Conservation (phyloP, 495 filamentous ascomycete genomes). For the Peziza echinospora region DNA sequence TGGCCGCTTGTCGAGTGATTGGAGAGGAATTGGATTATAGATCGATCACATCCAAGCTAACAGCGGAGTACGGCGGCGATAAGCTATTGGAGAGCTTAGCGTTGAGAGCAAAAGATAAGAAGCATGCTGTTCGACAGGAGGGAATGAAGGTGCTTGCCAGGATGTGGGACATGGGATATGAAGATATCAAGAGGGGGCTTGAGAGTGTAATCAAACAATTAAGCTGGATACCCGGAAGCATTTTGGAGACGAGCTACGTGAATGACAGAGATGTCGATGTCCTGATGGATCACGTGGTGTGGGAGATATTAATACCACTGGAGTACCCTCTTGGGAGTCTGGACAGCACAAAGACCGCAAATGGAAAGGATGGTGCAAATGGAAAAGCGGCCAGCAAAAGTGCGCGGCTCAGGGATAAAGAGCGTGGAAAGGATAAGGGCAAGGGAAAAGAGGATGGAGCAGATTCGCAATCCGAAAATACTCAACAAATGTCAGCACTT, state of each 20-base stretch:
- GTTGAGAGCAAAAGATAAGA: conserved; percentile 73
- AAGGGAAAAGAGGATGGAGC: conserved; percentile 19
- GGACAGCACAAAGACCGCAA: conserved; percentile 4
- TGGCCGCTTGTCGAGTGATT: conserved; percentile 66
- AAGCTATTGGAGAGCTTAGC: conserved; percentile 50
- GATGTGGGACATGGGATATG: conserved; percentile 77
- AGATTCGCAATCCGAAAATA: not conserved
- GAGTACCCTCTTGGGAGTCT: conserved; percentile 41
- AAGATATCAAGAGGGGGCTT: conserved; percentile 66
- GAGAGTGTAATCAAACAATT: conserved; percentile 50
- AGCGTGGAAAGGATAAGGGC: conserved; percentile 17
- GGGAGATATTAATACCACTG: conserved; percentile 65
- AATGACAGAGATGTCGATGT: conserved; percentile 75
- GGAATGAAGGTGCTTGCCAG: conserved; percentile 64
- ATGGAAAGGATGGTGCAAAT: conserved; percentile 43
- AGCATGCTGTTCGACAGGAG: conserved; percentile 56
- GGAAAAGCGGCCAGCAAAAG: conserved; percentile 38
- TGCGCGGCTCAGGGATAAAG: conserved; percentile 22
- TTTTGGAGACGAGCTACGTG: conserved; percentile 72
- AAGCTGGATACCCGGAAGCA: conserved; percentile 59
- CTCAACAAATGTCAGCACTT: not conserved
- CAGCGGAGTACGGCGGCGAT: conserved; percentile 24
- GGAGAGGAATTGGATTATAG: conserved; percentile 46
- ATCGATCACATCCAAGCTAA: conserved; percentile 61
- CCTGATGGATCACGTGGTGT: conserved; percentile 64